Percentiles rank a stretch among this genome's conserved stretches.
These are phyloP conservation scores for Podospora didyma DNA, from an alignment of 495 filamentous ascomycete genomes.

Conservation along the genomic window DNA sequence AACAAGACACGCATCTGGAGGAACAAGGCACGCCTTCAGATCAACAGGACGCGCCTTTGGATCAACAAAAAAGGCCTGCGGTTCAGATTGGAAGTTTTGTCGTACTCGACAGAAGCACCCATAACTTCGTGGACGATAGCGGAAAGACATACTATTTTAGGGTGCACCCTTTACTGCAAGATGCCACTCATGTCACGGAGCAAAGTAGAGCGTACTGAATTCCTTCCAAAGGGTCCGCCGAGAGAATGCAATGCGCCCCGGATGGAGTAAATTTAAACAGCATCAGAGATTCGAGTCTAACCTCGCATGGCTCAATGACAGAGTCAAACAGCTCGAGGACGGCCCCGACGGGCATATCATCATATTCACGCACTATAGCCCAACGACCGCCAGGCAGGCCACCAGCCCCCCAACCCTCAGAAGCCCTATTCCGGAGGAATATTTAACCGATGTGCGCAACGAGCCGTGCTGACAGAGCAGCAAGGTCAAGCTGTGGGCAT, in stretches of 20 bases:
- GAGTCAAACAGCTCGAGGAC: slow-evolving; percentile 35
- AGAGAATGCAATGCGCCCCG: slow-evolving; percentile 39
- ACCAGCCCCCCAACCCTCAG: slow-evolving; percentile 43
- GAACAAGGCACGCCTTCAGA: too few species aligned
- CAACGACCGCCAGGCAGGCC: slow-evolving; percentile 25
- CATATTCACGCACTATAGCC: slow-evolving; percentile 53
- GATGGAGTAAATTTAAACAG: too few species aligned
- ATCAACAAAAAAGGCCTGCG: too few species aligned
- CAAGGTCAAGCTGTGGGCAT: slow-evolving; percentile 50
- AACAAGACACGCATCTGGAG: too few species aligned
- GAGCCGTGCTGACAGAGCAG: slow-evolving; percentile 43
- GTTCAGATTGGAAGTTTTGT: too few species aligned
- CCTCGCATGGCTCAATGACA: slow-evolving; percentile 47
- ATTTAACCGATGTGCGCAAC: slow-evolving; percentile 43
- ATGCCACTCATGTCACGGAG: too few species aligned
- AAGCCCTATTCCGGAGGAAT: slow-evolving; percentile 38
- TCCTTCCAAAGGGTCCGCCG: slow-evolving; percentile 52
- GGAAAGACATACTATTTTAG: too few species aligned
- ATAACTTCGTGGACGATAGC: too few species aligned
- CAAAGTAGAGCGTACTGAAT: too few species aligned
- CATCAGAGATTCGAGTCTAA: slow-evolving; percentile 36
- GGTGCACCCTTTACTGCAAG: too few species aligned
- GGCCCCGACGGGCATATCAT: slow-evolving; percentile 30
- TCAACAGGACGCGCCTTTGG: too few species aligned
- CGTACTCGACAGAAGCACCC: too few species aligned